phyloP scores from a whole-genome alignment of 2,329 filamentous ascomycete genomes.

The Blumeriella jaapii region DNA sequence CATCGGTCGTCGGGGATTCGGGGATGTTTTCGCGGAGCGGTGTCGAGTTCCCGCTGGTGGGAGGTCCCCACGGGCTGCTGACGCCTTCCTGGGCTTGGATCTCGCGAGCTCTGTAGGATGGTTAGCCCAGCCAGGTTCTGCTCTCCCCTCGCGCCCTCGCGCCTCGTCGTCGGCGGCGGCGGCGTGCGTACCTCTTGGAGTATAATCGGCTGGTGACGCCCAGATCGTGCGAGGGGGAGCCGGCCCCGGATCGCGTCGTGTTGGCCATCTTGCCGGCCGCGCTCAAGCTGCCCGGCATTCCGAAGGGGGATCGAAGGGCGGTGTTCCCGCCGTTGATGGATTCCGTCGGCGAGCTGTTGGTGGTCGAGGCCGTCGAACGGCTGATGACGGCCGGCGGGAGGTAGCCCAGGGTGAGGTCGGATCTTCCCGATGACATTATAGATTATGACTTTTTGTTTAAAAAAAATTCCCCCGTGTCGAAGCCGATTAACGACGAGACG shows the following conservation, averaged over 20 bases:
- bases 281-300: slow-evolving; percentile 51
- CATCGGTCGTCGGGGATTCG: slow-evolving; percentile 91
- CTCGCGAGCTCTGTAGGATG: slow-evolving; percentile 65
- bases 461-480: slow-evolving; percentile 20
- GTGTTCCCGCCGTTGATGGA: slow-evolving; percentile 50
- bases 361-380: slow-evolving; percentile 63
- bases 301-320: slow-evolving; percentile 60
- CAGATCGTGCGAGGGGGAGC: slow-evolving; percentile 92
- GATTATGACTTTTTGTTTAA: slow-evolving; percentile 44
- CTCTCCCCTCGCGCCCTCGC: no score
- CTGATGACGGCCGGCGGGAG: slow-evolving; percentile 36
- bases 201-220: slow-evolving; percentile 60
- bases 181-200: slow-evolving; percentile 94
- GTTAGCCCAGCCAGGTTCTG: slow-evolving; percentile 6
- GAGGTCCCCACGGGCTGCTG: slow-evolving; percentile 78
- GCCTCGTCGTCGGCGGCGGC: no score
- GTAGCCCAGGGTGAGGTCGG: slow-evolving; percentile 78
- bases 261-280: slow-evolving; percentile 46
- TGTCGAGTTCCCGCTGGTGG: slow-evolving; percentile 91
- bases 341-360: slow-evolving; percentile 72
- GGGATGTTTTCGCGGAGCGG: slow-evolving; percentile 95
- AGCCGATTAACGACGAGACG: slow-evolving; percentile 23
- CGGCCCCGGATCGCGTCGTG: slow-evolving; percentile 67
- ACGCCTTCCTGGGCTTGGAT: slow-evolving; percentile 95
- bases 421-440: slow-evolving; percentile 87